Percentiles rank a stretch among this genome's conserved stretches.
Evolutionary conservation across 2,329 filamentous ascomycete species (phyloP).

Genomic region (Samsoniella hepiali): DNA sequence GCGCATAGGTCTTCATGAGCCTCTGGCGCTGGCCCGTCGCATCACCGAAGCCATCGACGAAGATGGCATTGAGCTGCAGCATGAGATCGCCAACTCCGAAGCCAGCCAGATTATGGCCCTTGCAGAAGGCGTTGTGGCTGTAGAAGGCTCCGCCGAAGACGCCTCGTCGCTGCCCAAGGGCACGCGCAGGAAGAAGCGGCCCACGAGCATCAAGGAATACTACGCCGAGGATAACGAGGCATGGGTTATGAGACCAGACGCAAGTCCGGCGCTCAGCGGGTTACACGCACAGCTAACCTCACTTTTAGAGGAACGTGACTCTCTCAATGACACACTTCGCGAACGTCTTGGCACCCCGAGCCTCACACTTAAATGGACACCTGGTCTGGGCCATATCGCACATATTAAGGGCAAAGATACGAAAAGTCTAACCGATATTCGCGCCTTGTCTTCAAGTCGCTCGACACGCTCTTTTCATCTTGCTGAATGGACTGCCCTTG

Average conservation of each 20-base stretch:
- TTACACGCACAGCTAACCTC: constrained; percentile 66
- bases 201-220: constrained; percentile 49
- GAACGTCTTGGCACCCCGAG: constrained; percentile 58
- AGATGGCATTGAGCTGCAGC: constrained; percentile 78
- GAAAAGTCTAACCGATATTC: constrained; percentile 32
- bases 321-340: constrained; percentile 60
- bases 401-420: constrained; percentile 83
- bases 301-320: constrained; percentile 57
- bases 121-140: constrained; percentile 66
- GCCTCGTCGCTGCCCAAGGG: constrained; percentile 54
- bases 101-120: constrained; percentile 68
- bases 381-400: constrained; percentile 83
- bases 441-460: constrained; percentile 70
- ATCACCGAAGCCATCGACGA: constrained; percentile 86
- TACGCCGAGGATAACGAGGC: constrained; percentile 59
- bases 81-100: constrained; percentile 71
- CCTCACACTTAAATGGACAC: constrained; percentile 80
- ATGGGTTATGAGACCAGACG: constrained; percentile 65
- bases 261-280: constrained; percentile 61
- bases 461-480: constrained; percentile 82
- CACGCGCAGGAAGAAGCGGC: constrained; percentile 38
- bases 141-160: constrained; percentile 61
- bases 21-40: constrained; percentile 62
- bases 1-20: constrained; percentile 64
- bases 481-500: constrained; percentile 78